These are phyloP conservation scores for Mangifera indica DNA, from an alignment of 345 rosid genomes.

Conservation along the genomic window DNA sequence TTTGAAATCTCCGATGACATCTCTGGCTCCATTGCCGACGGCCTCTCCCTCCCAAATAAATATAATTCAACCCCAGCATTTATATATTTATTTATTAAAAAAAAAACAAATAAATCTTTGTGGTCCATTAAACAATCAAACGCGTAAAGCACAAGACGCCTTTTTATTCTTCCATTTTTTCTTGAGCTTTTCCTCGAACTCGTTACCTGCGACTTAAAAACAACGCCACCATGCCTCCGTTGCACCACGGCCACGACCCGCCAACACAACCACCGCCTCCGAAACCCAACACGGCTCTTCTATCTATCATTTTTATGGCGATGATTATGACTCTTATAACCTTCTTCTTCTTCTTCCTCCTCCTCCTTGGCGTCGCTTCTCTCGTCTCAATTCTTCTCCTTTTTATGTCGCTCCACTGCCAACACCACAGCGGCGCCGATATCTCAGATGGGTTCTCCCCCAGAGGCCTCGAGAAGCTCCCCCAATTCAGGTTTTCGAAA, in stretches of 20 bases:
- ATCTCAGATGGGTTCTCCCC: slow-evolving; percentile 42
- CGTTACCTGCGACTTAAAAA: background rate
- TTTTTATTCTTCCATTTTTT: background rate
- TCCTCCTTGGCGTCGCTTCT: slow-evolving; percentile 57
- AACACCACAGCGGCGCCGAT: slow-evolving; percentile 25
- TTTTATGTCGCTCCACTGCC: slow-evolving; percentile 44
- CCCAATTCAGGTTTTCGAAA: slow-evolving; percentile 50
- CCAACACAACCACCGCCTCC: slow-evolving; percentile 30
- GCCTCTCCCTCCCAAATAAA: too few relatives aligned
- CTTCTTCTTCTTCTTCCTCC: slow-evolving; percentile 54
- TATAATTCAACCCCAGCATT: too few relatives aligned
- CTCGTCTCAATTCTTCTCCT: slow-evolving; percentile 53
- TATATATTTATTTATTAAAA: too few relatives aligned
- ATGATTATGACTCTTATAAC: slow-evolving; percentile 69
- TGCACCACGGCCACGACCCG: slow-evolving; percentile 21
- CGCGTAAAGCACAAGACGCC: too few relatives aligned
- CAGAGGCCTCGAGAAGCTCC: slow-evolving; percentile 53
- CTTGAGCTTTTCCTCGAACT: background rate
- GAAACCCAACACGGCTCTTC: slow-evolving; percentile 47
- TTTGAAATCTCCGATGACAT: too few relatives aligned
- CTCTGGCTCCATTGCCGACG: too few relatives aligned
- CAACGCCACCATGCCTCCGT: slow-evolving; percentile 24
- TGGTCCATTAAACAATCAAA: too few relatives aligned
- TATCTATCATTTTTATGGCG: slow-evolving; percentile 57
- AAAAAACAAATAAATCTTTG: too few relatives aligned